These are phyloP conservation scores for Talaromyces piceae DNA, from an alignment of 2,329 filamentous ascomycete species.

Conservation along the genomic window DNA sequence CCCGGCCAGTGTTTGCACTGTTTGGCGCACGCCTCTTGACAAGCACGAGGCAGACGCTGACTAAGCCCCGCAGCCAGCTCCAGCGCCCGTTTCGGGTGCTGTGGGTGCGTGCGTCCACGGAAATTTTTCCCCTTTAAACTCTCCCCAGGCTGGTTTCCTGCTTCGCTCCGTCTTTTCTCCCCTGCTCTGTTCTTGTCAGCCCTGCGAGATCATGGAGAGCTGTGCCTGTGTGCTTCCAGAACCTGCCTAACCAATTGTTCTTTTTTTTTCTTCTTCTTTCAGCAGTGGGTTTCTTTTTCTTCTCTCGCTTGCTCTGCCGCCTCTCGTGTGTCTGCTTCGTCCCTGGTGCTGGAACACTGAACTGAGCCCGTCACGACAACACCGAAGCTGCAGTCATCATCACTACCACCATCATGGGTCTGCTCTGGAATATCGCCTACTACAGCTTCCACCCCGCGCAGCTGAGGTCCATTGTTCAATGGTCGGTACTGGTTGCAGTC, in stretches of 20 bases:
- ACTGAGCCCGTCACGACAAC: too few relatives aligned
- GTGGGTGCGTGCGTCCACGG: constrained; percentile 3
- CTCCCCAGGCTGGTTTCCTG: not conserved
- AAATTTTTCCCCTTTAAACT: constrained; percentile 1
- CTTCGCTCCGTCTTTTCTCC: not conserved
- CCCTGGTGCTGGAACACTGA: constrained; percentile 6
- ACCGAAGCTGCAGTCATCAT: not conserved
- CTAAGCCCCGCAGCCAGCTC: not conserved
- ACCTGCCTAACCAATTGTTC: not conserved
- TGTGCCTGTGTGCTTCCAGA: not conserved
- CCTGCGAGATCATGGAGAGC: not conserved
- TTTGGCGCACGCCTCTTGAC: constrained; percentile 3
- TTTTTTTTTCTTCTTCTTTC: constrained; percentile 11
- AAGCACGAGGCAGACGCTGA: too few relatives aligned
- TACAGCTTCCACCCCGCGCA: constrained; percentile 68
- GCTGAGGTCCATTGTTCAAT: constrained; percentile 79
- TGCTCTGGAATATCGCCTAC: constrained; percentile 54
- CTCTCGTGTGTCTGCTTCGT: constrained; percentile 12
- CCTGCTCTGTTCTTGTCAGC: not conserved
- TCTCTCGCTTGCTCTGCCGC: constrained; percentile 10
- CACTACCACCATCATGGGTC: constrained; percentile 31
- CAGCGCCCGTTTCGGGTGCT: not conserved
- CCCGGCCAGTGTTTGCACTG: constrained; percentile 12
- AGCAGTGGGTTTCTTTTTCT: constrained; percentile 10
- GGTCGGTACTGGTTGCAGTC: constrained; percentile 47